Evolutionary conservation across 2,329 filamentous ascomycete genomes (phyloP).

Genomic region (Fusarium bactridioides): DNA sequence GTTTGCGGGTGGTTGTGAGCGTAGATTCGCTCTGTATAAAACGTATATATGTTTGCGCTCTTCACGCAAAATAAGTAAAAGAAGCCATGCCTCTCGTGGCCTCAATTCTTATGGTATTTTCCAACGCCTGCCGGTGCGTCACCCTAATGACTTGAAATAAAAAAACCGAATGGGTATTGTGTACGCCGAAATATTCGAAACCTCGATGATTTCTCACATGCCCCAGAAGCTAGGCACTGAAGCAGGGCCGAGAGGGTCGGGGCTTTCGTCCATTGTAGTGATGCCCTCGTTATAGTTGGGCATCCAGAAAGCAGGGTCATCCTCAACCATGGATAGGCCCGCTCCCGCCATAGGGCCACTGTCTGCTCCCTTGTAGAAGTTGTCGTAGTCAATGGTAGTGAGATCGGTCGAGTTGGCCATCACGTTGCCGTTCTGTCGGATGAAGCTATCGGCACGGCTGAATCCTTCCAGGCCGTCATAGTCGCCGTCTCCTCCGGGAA

Average conservation of each 20-base stretch:
- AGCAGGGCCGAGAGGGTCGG: conserved; percentile 45
- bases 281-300: conserved; percentile 54
- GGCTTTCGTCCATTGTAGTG: conserved; percentile 47
- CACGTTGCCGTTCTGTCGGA: conserved; percentile 56
- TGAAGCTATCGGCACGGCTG: conserved; percentile 53
- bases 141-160: conserved; percentile 36
- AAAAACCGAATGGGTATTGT: conserved; percentile 45
- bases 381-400: conserved; percentile 62
- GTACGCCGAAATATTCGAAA: conserved; percentile 40
- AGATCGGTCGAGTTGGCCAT: conserved; percentile 54
- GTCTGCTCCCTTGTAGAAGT: conserved; percentile 61
- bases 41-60: conserved; percentile 40
- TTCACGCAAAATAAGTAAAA: conserved; percentile 34
- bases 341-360: conserved; percentile 49
- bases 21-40: conserved; percentile 33
- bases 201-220: conserved; percentile 42
- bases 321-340: conserved; percentile 60
- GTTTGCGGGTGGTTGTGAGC: conserved; percentile 23
- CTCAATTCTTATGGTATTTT: conserved; percentile 35
- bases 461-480: conserved; percentile 54
- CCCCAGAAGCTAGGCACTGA: conserved; percentile 48
- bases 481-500: conserved; percentile 57
- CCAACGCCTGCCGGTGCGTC: conserved; percentile 39
- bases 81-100: conserved; percentile 31
- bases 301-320: conserved; percentile 60